Evolutionary conservation across 1,284 basidiomycete genomes (phyloP), one percentile per base, ranked within the genome.

Genomic region (Schizophyllum amplum): DNA sequence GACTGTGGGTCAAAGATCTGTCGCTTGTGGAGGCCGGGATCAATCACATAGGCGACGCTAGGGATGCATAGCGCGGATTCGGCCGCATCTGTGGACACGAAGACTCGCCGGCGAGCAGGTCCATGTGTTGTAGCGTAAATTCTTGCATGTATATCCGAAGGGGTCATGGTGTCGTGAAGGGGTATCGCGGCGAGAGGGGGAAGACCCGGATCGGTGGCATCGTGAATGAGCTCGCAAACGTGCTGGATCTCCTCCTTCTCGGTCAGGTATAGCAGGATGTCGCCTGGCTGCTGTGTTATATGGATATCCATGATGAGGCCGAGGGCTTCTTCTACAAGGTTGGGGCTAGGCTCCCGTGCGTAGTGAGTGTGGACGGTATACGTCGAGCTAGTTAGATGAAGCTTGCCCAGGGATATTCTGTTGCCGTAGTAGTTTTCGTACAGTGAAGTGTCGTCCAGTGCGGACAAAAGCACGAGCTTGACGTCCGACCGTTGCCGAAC

Each of bases 161-260:
- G 4, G 11, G 13, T 9, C 33, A 42, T 42, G 7, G 11, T 9
- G 13, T 42, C 33, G 33, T 42, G 33, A 3, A 42, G 13, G 33
- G 33, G 33, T 3, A 42, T 42, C 4, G 33, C 33, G 17, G 33
- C 17, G 2, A 42, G 33, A 9, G 33, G 33, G 17, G 33, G 33
- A 9, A 42, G 33, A 9, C 33, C 33, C 2, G 33, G 33, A 3
- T 42, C 33, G 33, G 17, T 17, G 2, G 33, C 17, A 9, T 42
- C 33, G 33, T 42, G 33, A 33, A 62, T 22, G 21, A 59, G 49
- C 49, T 59, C 95, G 71, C 97, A 96, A 42, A 91, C 77, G 69
- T 96, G 98, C 0, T 99, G 96, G 62, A 99, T 99, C 73, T 99
- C 97, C 67, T 98, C 96, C 69, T 98, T 95, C 70, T 96, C 96